Percentiles rank a stretch among this genome's conserved stretches.
Evolutionary conservation across 345 rosid species (phyloP).

Genomic region (Hibiscus trionum): DNA sequence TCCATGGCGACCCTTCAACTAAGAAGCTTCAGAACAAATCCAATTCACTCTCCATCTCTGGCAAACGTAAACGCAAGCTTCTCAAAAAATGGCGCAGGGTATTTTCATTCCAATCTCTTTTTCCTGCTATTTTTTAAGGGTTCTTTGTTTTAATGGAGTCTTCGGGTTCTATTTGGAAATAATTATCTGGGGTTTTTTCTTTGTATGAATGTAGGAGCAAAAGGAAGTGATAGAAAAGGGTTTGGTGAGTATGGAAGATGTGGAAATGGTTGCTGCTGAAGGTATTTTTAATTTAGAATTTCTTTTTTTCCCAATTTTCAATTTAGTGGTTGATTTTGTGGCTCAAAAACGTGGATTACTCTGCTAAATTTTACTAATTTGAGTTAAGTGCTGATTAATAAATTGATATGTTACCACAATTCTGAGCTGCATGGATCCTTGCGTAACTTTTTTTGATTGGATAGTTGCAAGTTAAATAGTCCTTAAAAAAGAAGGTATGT

Average conservation of each 20-base stretch:
- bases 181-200: background rate
- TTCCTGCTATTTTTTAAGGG: too few species aligned
- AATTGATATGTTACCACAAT: background rate
- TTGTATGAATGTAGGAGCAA: conserved; percentile 44
- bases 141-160: background rate
- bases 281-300: conserved; percentile 14
- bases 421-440: background rate
- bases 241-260: conserved; percentile 66
- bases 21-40: conserved; percentile 45
- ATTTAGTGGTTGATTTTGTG: background rate
- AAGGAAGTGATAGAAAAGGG: conserved; percentile 66
- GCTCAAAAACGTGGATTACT: background rate
- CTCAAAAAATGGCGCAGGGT: conserved; percentile 76
- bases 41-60: conserved; percentile 45
- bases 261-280: conserved; percentile 60
- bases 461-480: background rate
- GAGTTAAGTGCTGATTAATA: background rate
- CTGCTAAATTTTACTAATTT: background rate
- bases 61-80: conserved; percentile 77
- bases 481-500: background rate
- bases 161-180: background rate
- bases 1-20: conserved; percentile 61
- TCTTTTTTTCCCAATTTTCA: too few species aligned
- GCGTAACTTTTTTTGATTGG: background rate
- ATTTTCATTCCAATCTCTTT: background rate